Base-by-base conservation (phyloP, 192 early-diverging fungal genomes). In the Cetraspora pellucida region DNA sequence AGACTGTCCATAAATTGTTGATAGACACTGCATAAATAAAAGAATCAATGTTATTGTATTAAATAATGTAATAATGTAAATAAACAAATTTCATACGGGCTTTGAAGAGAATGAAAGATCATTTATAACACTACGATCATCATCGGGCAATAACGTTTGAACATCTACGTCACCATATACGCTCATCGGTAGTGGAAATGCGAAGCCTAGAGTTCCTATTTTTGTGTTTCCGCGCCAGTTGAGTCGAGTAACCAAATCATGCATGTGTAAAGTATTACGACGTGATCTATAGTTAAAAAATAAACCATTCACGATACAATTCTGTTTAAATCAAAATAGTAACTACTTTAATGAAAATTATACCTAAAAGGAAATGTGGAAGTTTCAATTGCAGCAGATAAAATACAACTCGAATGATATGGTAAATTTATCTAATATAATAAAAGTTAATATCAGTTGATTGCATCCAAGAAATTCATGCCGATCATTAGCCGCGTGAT, bases 391-490 rank as follows among this genome's bases (percentile, higher is more conserved):
- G 81, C 88, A 0, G 87, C 78, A 5, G 88, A 85, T 30, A 88
- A 74, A 46, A 88, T 75, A 0, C 87, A 82, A 59, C 88, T 89
- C 11, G 88, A 85, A 60, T 89, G 88, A 68, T 88, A 89, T n/a
- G 75, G 77, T 17, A 72, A 77, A 30, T 60, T 25, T 46, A 81
- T 49, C 84, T 83, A 69, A 31, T 61, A 71, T 73, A 52, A 1
- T 76, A 16, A 63, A 55, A 17, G 52, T 9, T 13, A 37, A 37
- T 37, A 37, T 37, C 37, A 37, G 37, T 37, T 7, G 1, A 37
- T 37, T 37, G 37, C 7, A 37, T n/a, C 37, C 37, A 37, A 37
- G 37, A 37, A 37, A 37, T 37, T 37, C n/a, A n/a, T 37, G 37
- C 1, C 1, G 3, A 37, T 0, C 37, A 37, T 0, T 7, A 37